Conservation (phyloP, 306 rosid species). For the Begonia peltatifolia region DNA sequence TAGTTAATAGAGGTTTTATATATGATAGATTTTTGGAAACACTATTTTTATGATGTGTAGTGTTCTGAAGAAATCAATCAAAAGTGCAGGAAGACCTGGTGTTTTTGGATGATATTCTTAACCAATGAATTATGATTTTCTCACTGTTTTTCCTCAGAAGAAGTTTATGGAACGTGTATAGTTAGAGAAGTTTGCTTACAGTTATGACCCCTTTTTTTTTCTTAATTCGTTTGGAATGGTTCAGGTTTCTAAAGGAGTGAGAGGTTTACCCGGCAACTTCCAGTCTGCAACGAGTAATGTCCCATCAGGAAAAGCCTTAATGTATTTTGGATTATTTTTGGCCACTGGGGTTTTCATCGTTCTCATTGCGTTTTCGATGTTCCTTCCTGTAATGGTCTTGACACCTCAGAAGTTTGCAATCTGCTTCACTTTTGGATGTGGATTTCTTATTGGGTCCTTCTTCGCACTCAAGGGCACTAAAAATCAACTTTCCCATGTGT, state of each 20-base stretch:
- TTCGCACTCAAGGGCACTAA: conserved; percentile 75
- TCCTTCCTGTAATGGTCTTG: conserved; percentile 84
- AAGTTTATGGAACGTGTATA: too few species aligned
- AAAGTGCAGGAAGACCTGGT: too few species aligned
- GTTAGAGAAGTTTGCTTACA: conserved; percentile 4
- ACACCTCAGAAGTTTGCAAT: conserved; percentile 89
- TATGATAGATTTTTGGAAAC: too few species aligned
- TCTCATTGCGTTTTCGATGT: conserved; percentile 83
- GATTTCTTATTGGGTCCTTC: conserved; percentile 74
- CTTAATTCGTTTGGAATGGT: conserved; percentile 9
- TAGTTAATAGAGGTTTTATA: too few species aligned
- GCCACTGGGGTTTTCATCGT: conserved; percentile 77
- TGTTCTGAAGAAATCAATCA: too few species aligned
- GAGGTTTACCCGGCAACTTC: conserved; percentile 75
- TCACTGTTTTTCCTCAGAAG: neutral
- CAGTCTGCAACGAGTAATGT: conserved; percentile 69
- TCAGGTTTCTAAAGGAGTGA: conserved; percentile 89
- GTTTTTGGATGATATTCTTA: too few species aligned
- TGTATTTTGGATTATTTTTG: conserved; percentile 71
- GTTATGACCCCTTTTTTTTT: neutral
- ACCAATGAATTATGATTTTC: too few species aligned
- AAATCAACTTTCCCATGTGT: conserved; percentile 73
- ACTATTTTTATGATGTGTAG: too few species aligned
- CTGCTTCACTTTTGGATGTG: conserved; percentile 87
- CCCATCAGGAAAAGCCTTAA: conserved; percentile 85